Percentiles rank a stretch among this genome's conserved stretches.
phyloP scores from a whole-genome alignment of 345 rosid species.

The Moringa oleifera region DNA sequence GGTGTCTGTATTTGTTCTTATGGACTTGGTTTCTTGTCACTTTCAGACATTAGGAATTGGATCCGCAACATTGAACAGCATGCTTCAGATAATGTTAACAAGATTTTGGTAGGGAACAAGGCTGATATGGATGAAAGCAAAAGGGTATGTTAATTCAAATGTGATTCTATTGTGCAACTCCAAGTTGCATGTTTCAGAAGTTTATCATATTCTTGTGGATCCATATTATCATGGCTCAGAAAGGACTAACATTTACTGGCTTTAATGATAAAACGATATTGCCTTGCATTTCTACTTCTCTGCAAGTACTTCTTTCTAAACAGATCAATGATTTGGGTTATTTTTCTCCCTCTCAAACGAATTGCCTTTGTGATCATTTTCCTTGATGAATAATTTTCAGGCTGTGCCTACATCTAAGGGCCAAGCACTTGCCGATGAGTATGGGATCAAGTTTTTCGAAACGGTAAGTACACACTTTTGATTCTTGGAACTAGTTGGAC shows the following conservation, averaged over 20 bases:
- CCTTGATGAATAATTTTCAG: slow-evolving; percentile 25
- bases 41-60: slow-evolving; percentile 96
- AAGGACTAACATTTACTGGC: background rate
- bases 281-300: background rate
- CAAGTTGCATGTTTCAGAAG: background rate
- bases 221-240: background rate
- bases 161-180: background rate
- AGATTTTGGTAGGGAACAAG: slow-evolving; percentile 96
- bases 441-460: slow-evolving; percentile 95
- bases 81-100: slow-evolving; percentile 97
- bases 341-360: background rate
- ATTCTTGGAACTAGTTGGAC: slow-evolving; percentile 1
- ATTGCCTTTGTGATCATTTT: background rate
- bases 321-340: background rate
- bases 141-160: slow-evolving; percentile 44
- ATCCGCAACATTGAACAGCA: slow-evolving; percentile 99
- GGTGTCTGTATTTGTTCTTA: slow-evolving; percentile 8
- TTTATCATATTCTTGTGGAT: background rate
- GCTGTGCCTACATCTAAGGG: slow-evolving; percentile 96
- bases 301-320: background rate
- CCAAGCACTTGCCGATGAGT: slow-evolving; percentile 98
- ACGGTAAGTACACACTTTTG: slow-evolving; percentile 48
- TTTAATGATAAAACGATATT: background rate
- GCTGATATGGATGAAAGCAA: slow-evolving; percentile 99
- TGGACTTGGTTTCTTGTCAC: slow-evolving; percentile 16